These are phyloP conservation scores for Stereocaulon alpinum DNA, from an alignment of 495 filamentous ascomycete genomes.

Conservation along the genomic window DNA sequence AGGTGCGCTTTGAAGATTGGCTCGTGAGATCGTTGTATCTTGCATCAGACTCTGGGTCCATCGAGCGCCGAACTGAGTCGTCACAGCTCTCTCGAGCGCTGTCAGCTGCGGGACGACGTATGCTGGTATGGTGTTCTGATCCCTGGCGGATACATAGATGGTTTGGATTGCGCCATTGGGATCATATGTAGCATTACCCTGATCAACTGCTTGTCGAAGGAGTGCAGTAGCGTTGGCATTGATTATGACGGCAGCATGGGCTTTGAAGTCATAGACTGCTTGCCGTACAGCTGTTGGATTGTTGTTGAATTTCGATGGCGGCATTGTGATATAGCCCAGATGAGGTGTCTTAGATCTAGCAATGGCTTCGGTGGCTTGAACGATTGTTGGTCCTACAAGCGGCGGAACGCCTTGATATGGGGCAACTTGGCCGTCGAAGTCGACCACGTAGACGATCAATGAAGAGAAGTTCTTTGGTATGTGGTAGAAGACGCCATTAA, in stretches of 20 bases:
- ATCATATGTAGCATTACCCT: constrained; percentile 52
- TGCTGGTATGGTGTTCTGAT: constrained; percentile 40
- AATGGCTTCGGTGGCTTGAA: constrained; percentile 30
- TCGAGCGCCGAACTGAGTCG: constrained; percentile 40
- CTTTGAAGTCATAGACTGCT: constrained; percentile 50
- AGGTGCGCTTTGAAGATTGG: constrained; percentile 36
- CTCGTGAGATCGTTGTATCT: constrained; percentile 27
- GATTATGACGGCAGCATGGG: constrained; percentile 54
- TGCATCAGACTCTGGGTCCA: constrained; percentile 40
- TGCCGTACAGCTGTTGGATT: constrained; percentile 50
- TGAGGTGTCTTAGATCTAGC: constrained; percentile 25
- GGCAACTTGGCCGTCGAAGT: constrained; percentile 50
- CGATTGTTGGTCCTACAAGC: constrained; percentile 47
- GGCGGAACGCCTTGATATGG: constrained; percentile 39
- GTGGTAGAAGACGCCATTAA: constrained; percentile 48
- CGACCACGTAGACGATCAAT: constrained; percentile 49
- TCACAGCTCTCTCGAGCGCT: constrained; percentile 34
- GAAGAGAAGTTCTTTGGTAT: constrained; percentile 38
- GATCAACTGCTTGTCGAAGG: constrained; percentile 43
- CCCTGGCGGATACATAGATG: constrained; percentile 47
- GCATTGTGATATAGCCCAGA: constrained; percentile 41
- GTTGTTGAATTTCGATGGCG: constrained; percentile 44
- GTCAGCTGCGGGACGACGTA: constrained; percentile 47
- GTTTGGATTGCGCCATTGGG: constrained; percentile 50
- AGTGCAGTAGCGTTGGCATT: constrained; percentile 55